phyloP scores from a whole-genome alignment of 768 basidiomycete species.

The Trametes elegans region DNA sequence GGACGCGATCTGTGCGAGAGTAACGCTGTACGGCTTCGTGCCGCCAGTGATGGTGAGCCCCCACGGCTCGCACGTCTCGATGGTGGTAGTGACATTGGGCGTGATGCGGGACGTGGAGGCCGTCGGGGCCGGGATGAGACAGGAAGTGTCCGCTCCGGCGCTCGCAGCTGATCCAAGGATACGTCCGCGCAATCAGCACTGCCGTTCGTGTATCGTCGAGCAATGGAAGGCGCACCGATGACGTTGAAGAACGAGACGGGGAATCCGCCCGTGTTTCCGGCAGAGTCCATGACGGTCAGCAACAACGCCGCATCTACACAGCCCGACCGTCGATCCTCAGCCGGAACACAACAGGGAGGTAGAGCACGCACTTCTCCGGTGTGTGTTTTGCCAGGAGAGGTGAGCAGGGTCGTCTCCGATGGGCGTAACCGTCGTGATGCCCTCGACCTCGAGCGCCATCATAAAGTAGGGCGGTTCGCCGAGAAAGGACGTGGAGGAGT shows the following conservation, averaged over 20 bases:
- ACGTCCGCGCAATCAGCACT: slow-evolving; percentile 8
- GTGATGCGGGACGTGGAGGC: slow-evolving; percentile 33
- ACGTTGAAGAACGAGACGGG: slow-evolving; percentile 36
- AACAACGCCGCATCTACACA: slow-evolving; percentile 42
- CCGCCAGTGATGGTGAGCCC: slow-evolving; percentile 44
- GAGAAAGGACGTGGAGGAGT: slow-evolving; percentile 19
- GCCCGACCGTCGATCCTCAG: not conserved
- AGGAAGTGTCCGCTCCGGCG: slow-evolving; percentile 33
- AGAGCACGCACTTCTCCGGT: slow-evolving; percentile 38
- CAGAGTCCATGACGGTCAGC: slow-evolving; percentile 44
- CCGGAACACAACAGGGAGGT: not conserved
- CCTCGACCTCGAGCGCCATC: slow-evolving; percentile 39
- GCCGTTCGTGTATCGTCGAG: not conserved
- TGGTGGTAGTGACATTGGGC: slow-evolving; percentile 37
- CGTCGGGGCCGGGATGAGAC: slow-evolving; percentile 21
- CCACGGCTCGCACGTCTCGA: slow-evolving; percentile 48
- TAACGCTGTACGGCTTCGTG: slow-evolving; percentile 43
- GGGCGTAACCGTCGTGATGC: slow-evolving; percentile 29
- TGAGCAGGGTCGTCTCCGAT: slow-evolving; percentile 32
- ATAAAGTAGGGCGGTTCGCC: slow-evolving; percentile 40
- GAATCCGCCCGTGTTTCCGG: slow-evolving; percentile 42
- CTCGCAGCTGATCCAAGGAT: not conserved
- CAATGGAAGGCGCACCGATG: slow-evolving; percentile 29
- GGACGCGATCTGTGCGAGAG: slow-evolving; percentile 38
- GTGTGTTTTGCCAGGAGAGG: slow-evolving; percentile 38